Percentiles rank a stretch among this genome's conserved stretches.
Conservation (phyloP, 257 asterid species). For the Forsythia viridissima region DNA sequence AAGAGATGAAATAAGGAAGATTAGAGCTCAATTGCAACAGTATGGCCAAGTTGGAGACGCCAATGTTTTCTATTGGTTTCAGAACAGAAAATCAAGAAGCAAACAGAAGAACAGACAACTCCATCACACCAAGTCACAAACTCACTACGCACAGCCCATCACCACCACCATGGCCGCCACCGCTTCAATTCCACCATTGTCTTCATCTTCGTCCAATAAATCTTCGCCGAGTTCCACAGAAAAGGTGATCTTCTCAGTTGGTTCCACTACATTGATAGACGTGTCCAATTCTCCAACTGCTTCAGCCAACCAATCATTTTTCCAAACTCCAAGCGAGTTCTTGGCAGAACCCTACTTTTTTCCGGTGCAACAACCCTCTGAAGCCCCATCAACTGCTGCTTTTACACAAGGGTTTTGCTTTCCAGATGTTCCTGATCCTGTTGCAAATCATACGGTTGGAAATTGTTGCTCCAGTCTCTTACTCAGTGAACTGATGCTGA, state of each 20-base stretch:
- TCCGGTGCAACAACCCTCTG: constrained; percentile 37
- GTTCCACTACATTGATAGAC: constrained; percentile 29
- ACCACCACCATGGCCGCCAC: neutral
- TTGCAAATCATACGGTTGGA: neutral
- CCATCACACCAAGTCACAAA: constrained; percentile 40
- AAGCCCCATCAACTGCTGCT: constrained; percentile 18
- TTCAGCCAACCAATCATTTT: constrained; percentile 68
- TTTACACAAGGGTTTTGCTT: constrained; percentile 56
- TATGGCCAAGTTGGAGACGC: constrained; percentile 97
- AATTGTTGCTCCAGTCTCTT: constrained; percentile 36
- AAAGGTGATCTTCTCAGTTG: constrained; percentile 35
- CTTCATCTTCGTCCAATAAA: constrained; percentile 61
- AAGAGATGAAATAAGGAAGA: constrained; percentile 78
- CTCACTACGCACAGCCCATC: constrained; percentile 20
- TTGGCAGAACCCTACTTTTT: constrained; percentile 50
- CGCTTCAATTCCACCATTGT: constrained; percentile 16
- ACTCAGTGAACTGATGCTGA: constrained; percentile 55
- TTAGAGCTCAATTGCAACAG: constrained; percentile 83
- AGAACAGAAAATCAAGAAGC: constrained; percentile 90
- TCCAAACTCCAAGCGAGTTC: constrained; percentile 42
- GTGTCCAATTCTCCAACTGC: constrained; percentile 60
- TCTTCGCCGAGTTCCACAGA: constrained; percentile 66
- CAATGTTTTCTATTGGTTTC: constrained; percentile 97
- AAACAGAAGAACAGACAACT: constrained; percentile 83
- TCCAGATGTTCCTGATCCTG: constrained; percentile 32